A percentile compares a stretch with the other conserved stretches of the same genome.
Conservation (phyloP, 1,139 yeast genomes). For the Fermentozyma sake region DNA sequence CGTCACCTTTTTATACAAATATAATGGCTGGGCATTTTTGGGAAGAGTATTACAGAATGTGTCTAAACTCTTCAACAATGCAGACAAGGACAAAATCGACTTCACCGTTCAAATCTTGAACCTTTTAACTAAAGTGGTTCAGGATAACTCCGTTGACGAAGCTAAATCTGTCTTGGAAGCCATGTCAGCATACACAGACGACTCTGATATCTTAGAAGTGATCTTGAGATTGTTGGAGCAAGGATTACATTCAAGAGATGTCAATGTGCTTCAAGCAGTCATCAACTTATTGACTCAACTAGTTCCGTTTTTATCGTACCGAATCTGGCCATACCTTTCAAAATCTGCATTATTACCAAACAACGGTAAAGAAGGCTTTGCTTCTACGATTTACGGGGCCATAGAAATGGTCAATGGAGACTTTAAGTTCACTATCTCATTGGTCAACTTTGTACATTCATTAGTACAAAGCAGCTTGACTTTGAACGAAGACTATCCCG, state of each 20-base stretch:
- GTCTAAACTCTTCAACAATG: conserved; percentile 33
- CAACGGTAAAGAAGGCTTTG: conserved; percentile 67
- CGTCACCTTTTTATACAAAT: conserved; percentile 67
- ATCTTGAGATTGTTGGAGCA: conserved; percentile 65
- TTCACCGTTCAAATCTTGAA: conserved; percentile 46
- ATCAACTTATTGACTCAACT: conserved; percentile 49
- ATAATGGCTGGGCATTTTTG: conserved; percentile 82
- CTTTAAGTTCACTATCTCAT: conserved; percentile 57
- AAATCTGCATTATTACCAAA: conserved; percentile 62
- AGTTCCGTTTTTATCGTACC: conserved; percentile 48
- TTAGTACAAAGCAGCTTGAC: conserved; percentile 53
- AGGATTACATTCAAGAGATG: conserved; percentile 53
- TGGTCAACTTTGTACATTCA: conserved; percentile 51
- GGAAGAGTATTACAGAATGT: conserved; percentile 74
- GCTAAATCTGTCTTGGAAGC: conserved; percentile 47
- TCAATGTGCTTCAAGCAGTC: conserved; percentile 43
- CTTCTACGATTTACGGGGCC: conserved; percentile 61
- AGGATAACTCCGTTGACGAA: conserved; percentile 38
- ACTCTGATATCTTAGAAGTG: conserved; percentile 66
- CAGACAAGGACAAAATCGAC: conserved; percentile 31
- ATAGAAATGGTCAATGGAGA: conserved; percentile 69
- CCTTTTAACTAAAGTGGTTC: conserved; percentile 47
- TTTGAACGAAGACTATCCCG: conserved; percentile 31
- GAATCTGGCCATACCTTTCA: conserved; percentile 77
- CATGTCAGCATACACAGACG: conserved; percentile 56